Conservation (phyloP, 441 rosid species). For the Gossypium gossypioides region DNA sequence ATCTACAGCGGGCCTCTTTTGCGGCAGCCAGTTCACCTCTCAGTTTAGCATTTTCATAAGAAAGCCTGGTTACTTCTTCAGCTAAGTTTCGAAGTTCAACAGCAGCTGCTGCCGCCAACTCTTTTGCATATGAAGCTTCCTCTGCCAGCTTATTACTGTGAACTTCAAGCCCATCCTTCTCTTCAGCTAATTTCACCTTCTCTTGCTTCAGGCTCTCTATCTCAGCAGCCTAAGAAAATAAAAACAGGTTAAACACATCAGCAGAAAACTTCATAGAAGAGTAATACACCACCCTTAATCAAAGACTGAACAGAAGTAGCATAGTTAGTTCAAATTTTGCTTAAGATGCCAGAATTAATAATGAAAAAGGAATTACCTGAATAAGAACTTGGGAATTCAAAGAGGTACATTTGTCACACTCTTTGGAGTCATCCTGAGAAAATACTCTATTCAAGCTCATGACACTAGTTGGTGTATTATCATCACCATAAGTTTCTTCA, state of each 20-base stretch:
- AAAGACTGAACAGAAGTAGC: constrained; percentile 3
- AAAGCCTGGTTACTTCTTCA: constrained; percentile 79
- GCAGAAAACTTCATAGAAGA: background rate
- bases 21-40: constrained; percentile 38
- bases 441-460: constrained; percentile 67
- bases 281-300: background rate
- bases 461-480: constrained; percentile 75
- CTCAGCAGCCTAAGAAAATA: constrained; percentile 49
- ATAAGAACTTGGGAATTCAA: constrained; percentile 45
- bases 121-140: constrained; percentile 88
- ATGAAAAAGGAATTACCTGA: constrained; percentile 31
- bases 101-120: constrained; percentile 85
- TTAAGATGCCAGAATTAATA: constrained; percentile 11
- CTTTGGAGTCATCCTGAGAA: constrained; percentile 53
- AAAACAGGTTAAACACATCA: background rate
- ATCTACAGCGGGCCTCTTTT: constrained; percentile 29
- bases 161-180: constrained; percentile 64
- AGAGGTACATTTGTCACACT: constrained; percentile 28
- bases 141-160: constrained; percentile 57
- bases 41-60: constrained; percentile 75
- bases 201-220: constrained; percentile 77
- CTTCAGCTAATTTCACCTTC: constrained; percentile 46
- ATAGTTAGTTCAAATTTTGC: constrained; percentile 5
- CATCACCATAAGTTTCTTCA: constrained; percentile 49
- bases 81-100: constrained; percentile 82